Evolutionary conservation across 371 early-diverging fungal genomes (phyloP).

Genomic region (Batkoa obscura): DNA sequence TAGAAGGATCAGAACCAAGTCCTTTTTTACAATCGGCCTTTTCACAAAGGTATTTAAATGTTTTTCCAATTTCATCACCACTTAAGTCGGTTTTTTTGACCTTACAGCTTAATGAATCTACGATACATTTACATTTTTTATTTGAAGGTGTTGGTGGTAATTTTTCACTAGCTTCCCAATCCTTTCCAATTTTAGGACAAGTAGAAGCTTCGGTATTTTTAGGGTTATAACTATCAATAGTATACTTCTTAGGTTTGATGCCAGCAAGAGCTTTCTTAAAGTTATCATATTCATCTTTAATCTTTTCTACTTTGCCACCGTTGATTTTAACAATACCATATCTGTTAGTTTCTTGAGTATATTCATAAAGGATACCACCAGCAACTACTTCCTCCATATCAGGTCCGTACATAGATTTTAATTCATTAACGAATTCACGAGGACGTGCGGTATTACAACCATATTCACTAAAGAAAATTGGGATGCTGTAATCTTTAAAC

Average conservation of each 20-base stretch:
- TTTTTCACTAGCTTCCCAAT: conserved; percentile 31
- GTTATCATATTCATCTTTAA: conserved; percentile 4
- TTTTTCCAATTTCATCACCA: not conserved
- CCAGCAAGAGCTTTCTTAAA: not conserved
- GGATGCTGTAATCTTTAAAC: conserved; percentile 27
- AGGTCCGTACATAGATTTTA: conserved; percentile 32
- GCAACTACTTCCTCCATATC: conserved; percentile 45
- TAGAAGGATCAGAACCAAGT: not conserved
- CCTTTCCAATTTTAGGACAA: conserved; percentile 29
- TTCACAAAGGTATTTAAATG: not conserved
- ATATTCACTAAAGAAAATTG: conserved; percentile 41
- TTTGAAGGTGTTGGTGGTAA: conserved; percentile 51
- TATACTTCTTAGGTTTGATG: not conserved
- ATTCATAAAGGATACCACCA: conserved; percentile 64
- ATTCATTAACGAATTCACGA: conserved; percentile 20
- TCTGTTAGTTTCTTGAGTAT: conserved; percentile 51
- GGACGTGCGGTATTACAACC: conserved; percentile 36
- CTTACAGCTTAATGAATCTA: conserved; percentile 1
- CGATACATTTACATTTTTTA: conserved; percentile 46
- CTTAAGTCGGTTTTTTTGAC: not conserved
- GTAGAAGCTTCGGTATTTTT: not conserved
- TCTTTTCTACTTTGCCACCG: conserved; percentile 15
- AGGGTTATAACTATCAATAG: not conserved
- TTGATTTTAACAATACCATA: conserved; percentile 50
- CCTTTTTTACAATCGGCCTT: not conserved